Base-by-base conservation (phyloP, 176 grass and related monocot species). In the Zea luxurians region DNA sequence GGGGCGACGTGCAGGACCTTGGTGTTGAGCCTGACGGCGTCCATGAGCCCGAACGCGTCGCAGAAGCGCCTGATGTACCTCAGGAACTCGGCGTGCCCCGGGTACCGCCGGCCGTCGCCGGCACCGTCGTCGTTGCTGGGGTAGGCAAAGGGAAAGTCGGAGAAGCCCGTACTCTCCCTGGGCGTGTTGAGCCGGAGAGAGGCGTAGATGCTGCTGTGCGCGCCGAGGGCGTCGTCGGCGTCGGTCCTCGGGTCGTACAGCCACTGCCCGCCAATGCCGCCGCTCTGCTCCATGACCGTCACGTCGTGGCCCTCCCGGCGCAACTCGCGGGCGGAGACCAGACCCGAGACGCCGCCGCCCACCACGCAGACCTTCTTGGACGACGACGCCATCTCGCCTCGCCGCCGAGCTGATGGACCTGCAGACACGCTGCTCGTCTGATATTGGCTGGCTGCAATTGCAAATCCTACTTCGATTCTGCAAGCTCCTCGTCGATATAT, bases 321-420 rank as follows among this genome's bases (percentile, higher is more conserved):
- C 15, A 90, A 76, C 84, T 90, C 84, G 15, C 75, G 82, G 13
- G 88, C 79, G 0, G 88, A 38, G 0, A 8, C 72, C 4, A 90
- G 60, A 0, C 88, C 88, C 0, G 88, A 40, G 4, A 80, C 13
- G 17, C 88, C 75, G 43, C 68, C 88, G 4, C 88, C 83, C 5
- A 90, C 43, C 3, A 90, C 75, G 15, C 83, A 85, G 35, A 90
- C 88, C 55, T 75, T 80, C 79, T 52, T 52, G 13, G 79, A 40
- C 4, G 34, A 60, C 9, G 8, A 27, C 6, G 7, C 13, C 38
- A 44, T 75, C 37, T 50, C 48, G 13, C 48, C 13, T 50, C 5
- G 13, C 4, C 49, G 49, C 13, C 49, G 7, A 44, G 41, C 4
- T 1, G 49, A 1, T 15, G 49, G 49, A 15, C 0, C 13, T 50